These are phyloP conservation scores for Colletotrichum karsti DNA, from an alignment of 2,329 filamentous ascomycete genomes.

Conservation along the genomic window DNA sequence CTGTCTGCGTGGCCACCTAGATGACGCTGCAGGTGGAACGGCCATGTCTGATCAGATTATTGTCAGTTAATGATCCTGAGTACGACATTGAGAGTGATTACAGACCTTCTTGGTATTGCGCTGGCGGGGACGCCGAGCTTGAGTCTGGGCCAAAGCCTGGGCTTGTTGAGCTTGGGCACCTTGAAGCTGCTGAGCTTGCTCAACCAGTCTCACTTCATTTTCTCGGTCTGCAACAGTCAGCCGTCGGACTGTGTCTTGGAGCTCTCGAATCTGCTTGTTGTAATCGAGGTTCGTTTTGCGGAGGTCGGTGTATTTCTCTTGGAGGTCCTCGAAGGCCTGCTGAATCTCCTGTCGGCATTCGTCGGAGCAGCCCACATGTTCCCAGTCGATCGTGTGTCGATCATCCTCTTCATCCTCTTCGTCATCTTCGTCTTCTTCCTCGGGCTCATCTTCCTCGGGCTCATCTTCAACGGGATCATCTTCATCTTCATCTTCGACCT, in stretches of 20 bases:
- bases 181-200: too few relatives aligned
- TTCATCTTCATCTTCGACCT: neutral
- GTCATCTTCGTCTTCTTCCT: neutral
- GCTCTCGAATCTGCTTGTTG: neutral
- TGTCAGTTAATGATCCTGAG: neutral
- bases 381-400: neutral
- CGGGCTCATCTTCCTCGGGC: neutral
- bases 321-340: neutral
- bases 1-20: neutral
- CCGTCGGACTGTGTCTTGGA: neutral
- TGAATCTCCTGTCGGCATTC: neutral
- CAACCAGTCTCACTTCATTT: neutral
- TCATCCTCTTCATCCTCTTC: neutral
- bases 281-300: too few relatives aligned
- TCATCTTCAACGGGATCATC: neutral
- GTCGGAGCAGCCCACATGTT: neutral
- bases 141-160: neutral
- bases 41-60: neutral
- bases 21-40: neutral
- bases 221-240: neutral
- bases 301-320: too few relatives aligned
- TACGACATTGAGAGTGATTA: neutral
- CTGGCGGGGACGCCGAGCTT: neutral
- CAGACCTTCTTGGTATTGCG: slow-evolving; percentile 1
- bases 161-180: too few relatives aligned